Conservation (phyloP, 78 protist genomes). For the Isochrysis galbana region DNA sequence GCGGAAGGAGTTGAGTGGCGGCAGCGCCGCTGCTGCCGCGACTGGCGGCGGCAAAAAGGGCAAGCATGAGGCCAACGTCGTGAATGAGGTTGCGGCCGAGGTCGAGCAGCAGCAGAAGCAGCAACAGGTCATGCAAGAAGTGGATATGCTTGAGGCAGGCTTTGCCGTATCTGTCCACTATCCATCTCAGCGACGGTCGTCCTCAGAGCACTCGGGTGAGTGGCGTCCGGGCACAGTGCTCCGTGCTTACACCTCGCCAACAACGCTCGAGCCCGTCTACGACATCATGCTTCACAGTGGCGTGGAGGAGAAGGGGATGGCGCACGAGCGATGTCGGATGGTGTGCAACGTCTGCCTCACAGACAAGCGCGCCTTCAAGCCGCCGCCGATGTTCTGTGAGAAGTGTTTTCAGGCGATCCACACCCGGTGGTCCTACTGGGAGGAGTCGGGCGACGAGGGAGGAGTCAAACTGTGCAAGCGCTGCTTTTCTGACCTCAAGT, state of each 20-base stretch:
- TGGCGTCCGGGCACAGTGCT: neutral
- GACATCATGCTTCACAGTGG: slow-evolving; percentile 5
- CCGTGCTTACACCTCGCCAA: neutral
- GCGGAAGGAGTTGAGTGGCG: neutral
- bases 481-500: neutral
- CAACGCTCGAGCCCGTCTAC: neutral
- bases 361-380: slow-evolving; percentile 21
- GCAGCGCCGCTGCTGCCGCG: neutral
- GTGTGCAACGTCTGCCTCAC: neutral
- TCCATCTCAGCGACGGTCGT: neutral
- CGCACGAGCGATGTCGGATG: neutral
- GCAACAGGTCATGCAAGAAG: neutral
- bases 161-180: neutral
- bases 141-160: slow-evolving; percentile 7
- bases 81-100: neutral
- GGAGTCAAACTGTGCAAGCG: slow-evolving; percentile 24
- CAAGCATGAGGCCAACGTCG: neutral
- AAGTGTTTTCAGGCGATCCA: slow-evolving; percentile 18
- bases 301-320: slow-evolving; percentile 10
- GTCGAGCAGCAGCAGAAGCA: neutral
- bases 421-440: slow-evolving; percentile 15
- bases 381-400: slow-evolving; percentile 30
- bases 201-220: neutral
- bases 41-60: neutral
- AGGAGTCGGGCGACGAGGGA: slow-evolving; percentile 17